Evolutionary conservation across 2,329 filamentous ascomycete genomes (phyloP), one percentile per base, ranked within the genome.

Genomic region (Coleophoma cylindrospora): DNA sequence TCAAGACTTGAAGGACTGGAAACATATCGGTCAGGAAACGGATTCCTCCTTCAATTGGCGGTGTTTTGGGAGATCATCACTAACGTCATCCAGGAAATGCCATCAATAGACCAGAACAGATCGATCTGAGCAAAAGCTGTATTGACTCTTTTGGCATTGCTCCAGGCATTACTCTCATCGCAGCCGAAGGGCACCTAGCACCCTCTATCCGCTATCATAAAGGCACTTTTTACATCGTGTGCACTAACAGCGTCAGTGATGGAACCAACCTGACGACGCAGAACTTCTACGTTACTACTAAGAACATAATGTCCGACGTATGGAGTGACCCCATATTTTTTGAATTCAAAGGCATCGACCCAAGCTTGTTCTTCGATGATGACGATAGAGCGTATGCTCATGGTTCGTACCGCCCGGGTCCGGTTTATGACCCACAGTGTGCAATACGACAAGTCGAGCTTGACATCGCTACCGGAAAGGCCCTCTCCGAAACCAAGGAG

Each of bases 271-370:
- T 53, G 14, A 21, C 32, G 12, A 50, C 44, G 27, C 32, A 49
- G 27, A 61, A 61, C 34, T 53, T 66, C 37, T 52, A 59, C 57
- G 61, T 37, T 63, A 64, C 52, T 10, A 53, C 45, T 3, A 44
- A 41, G 2, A 50, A 57, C 17, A 53, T 49, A 15, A 50, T 51
- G 49, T 48, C 47, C 2, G 41, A 49, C 33, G 14, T 14, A 19
- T 84, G 81, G 81, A 81, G 78, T 0, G 80, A 84, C 45, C 80
- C 81, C 0, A 61, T 79, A 7, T 80, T 79, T 57, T 70, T 73
- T 60, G 84, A 83, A 60, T 79, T 77, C 0, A 83, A 78, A 0
- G 81, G 80, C 1, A 84, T 85, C 57, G 81, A 86, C 57, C 81
- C 81, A 0, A 78, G 74, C 1, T 65, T 82, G 4, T 82, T 81